Evolutionary conservation across 371 early-diverging fungal species (phyloP), one percentile per base, ranked within the genome.

Genomic region (Sporodiniella umbellata): DNA sequence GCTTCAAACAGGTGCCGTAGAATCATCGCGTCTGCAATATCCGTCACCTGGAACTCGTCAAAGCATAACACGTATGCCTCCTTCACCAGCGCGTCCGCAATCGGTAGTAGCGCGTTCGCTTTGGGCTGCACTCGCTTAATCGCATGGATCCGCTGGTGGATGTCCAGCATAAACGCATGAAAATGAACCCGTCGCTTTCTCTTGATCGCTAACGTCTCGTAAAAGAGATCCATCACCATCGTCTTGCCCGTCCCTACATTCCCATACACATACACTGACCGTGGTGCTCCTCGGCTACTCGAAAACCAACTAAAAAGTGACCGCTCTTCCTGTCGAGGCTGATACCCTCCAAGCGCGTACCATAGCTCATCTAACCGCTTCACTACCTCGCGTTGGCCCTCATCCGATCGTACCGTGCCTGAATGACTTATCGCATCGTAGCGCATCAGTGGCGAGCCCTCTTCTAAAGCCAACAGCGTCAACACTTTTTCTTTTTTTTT

Each of bases 11-110:
- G 70, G 11, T 89, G 84, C 12, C 94, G 79, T 35, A 96, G 58
- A 39, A 98, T 83, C 96, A 96, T 96, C 45, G 98, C 98, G 62
- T 96, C 96, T 1, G 92, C 93, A 55, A 97, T 95, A 62, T 97
- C 95, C 0, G 95, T 95, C 4, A 97, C 93, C 64, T 98, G 98
- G 54, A 98, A 88, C 62, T 98, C 98, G 58, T 98, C 98, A 75
- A 98, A 90, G 60, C 96, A 98, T 8, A 96, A 64, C 0, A 98
- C 82, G 54, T 86, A 85, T 4, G 92, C 86, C 15, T 89, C 87
- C 42, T 70, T 69, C 6, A 89, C 88, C 15, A 96, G 59, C 21
- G 94, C 89, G 17, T 83, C 78, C 0, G 95, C 94, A 54, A 98
- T 80, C 2, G 80, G 83, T 0, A 88, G 85, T 1, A 95, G 71